Conservation (phyloP, 169 alveolate species). For the Plasmodium vinckei region DNA sequence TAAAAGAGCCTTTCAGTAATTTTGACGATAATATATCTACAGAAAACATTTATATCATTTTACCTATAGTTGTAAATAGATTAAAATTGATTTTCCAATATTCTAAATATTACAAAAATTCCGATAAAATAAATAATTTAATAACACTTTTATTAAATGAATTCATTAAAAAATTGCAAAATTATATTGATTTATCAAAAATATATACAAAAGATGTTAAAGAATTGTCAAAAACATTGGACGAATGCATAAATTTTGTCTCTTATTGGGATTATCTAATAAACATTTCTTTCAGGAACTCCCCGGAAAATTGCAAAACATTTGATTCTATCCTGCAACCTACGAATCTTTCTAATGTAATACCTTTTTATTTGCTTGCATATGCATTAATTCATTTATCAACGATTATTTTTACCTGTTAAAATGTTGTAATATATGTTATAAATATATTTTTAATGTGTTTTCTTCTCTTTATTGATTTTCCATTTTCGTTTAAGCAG, state of each 20-base stretch:
- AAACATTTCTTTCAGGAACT: constrained; percentile 20
- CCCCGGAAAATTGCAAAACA: constrained; percentile 10
- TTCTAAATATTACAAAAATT: constrained; percentile 70
- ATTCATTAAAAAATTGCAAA: constrained; percentile 51
- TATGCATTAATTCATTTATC: background rate
- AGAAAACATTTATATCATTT: constrained; percentile 56
- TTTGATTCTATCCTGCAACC: constrained; percentile 29
- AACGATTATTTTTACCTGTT: background rate
- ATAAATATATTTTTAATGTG: background rate
- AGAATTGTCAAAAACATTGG: constrained; percentile 43
- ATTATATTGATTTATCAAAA: constrained; percentile 60
- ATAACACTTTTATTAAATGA: constrained; percentile 60
- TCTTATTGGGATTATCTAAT: constrained; percentile 63
- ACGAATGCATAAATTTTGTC: constrained; percentile 69
- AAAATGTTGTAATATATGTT: background rate
- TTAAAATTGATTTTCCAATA: constrained; percentile 52
- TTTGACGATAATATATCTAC: constrained; percentile 27
- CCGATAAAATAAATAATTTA: constrained; percentile 58
- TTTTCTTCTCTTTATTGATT: background rate
- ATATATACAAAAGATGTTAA: constrained; percentile 65
- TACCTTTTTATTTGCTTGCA: background rate
- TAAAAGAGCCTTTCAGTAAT: constrained; percentile 61
- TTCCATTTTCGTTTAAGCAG: background rate
- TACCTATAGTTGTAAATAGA: constrained; percentile 65
- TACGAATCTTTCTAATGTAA: constrained; percentile 63